phyloP scores from a whole-genome alignment of 345 rosid genomes.

The Luvunga scandens region DNA sequence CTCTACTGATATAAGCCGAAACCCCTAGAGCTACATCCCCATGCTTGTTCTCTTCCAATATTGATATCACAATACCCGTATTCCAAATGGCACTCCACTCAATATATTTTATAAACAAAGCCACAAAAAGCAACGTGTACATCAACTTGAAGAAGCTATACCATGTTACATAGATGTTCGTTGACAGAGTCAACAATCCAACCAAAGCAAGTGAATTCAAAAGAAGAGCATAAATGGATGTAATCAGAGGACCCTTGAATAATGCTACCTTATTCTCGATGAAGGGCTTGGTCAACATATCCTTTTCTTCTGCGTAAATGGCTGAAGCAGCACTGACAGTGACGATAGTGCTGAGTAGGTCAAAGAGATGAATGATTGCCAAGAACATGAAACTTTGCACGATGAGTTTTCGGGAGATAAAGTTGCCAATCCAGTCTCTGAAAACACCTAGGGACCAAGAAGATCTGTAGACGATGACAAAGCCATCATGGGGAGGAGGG shows the following conservation, averaged over 20 bases:
- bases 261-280: conserved; percentile 12
- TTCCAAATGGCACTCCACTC: conserved; percentile 46
- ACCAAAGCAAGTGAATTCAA: conserved; percentile 4
- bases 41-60: conserved; percentile 33
- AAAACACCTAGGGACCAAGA: background rate
- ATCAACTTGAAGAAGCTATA: background rate
- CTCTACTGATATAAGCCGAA: conserved; percentile 29
- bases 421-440: background rate
- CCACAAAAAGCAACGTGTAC: background rate
- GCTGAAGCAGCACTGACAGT: conserved; percentile 25
- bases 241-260: conserved; percentile 37
- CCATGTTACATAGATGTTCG: background rate
- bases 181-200: background rate
- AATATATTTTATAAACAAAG: conserved; percentile 11
- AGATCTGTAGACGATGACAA: background rate
- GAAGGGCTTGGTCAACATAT: conserved; percentile 2
- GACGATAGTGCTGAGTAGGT: conserved; percentile 32
- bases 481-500: background rate
- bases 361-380: conserved; percentile 23
- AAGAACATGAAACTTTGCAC: background rate
- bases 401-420: background rate
- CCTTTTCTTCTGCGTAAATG: conserved; percentile 21
- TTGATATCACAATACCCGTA: conserved; percentile 27
- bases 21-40: conserved; percentile 27
- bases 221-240: conserved; percentile 34